Base-by-base conservation (phyloP, 225 moss, liverwort and hornwort genomes). In the Neckera pumila region DNA sequence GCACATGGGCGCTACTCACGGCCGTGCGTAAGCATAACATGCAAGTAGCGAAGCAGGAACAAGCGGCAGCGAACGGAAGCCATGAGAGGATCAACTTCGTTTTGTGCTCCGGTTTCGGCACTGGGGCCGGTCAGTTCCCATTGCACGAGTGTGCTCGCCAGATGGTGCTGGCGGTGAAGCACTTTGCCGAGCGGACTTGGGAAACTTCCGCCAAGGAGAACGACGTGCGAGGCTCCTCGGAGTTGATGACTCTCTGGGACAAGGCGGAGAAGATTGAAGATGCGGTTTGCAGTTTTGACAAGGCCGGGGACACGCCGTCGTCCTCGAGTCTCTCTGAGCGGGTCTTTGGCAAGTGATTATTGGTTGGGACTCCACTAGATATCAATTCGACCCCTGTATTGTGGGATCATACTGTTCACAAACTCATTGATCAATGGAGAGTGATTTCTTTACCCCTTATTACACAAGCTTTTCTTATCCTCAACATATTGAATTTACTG, bases 141-240 rank as follows among this genome's bases (percentile, higher is more conserved):
- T 20, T 80, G 43, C 87, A 82, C 9, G 92, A 92, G 90, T 91
- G 92, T 79, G 93, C 92, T 66, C 91, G 91, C 20, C 93, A 93
- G 80, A 93, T 93, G 93, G 91, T 92, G 65, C 82, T 93, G 51
- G 93, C 92, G 62, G 91, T 92, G 91, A 92, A 93, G 90, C 93
- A 93, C 82, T 92, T 92, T 51, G 89, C 49, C 7, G 93, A 92
- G 77, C 75, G 70, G 43, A 45, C 84, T 54, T 34, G 75, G 47
- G 78, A 26, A 17, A 67, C 65, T 25, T 73, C 77, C 28, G 42
- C 53, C 17, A 87, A 73, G 40, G 90, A 81, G 30, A 82, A 88
- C 30, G 81, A 87, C 42, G 74, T 84, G 65, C 86, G 78, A 31
- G 76, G 78, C 79, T 84, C 89, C 23, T 87, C 88, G 28, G 88